phyloP scores from a whole-genome alignment of 192 early-diverging fungal species.

The Mortierella hygrophila region DNA sequence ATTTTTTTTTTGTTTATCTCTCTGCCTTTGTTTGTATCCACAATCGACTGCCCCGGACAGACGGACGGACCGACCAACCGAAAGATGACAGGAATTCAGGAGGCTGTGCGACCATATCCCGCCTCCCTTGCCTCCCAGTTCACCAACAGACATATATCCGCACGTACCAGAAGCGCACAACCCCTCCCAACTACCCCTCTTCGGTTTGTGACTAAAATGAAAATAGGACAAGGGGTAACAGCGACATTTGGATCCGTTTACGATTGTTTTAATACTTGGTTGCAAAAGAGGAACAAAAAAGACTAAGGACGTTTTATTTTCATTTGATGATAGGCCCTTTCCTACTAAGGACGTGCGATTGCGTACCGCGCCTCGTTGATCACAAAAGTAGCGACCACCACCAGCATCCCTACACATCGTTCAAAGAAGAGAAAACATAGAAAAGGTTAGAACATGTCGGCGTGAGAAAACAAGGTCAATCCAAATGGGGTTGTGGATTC shows the following conservation, averaged over 20 bases:
- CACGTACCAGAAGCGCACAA: conserved; percentile 21
- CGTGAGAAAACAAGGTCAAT: background rate
- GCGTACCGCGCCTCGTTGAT: conserved; percentile 35
- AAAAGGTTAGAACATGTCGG: background rate
- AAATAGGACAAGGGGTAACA: too few species aligned
- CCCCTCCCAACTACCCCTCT: too few species aligned
- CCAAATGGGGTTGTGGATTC: too few species aligned
- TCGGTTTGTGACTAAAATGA: too few species aligned
- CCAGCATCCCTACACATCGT: conserved; percentile 30
- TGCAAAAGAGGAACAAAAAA: background rate
- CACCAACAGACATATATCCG: background rate
- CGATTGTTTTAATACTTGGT: background rate
- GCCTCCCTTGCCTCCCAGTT: background rate
- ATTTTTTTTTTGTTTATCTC: background rate
- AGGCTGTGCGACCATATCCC: conserved; percentile 8
- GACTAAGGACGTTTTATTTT: background rate
- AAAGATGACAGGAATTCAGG: background rate
- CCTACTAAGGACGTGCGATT: background rate
- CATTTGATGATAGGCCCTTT: background rate
- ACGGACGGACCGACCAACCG: background rate
- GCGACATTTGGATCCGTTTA: background rate
- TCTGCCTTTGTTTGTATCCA: background rate
- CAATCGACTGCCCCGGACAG: background rate
- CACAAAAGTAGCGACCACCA: conserved; percentile 39
- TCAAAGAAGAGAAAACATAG: background rate